Percentiles rank a stretch among this genome's conserved stretches.
Evolutionary conservation across 805 yeast genomes (phyloP).

Genomic region (Candida maris): DNA sequence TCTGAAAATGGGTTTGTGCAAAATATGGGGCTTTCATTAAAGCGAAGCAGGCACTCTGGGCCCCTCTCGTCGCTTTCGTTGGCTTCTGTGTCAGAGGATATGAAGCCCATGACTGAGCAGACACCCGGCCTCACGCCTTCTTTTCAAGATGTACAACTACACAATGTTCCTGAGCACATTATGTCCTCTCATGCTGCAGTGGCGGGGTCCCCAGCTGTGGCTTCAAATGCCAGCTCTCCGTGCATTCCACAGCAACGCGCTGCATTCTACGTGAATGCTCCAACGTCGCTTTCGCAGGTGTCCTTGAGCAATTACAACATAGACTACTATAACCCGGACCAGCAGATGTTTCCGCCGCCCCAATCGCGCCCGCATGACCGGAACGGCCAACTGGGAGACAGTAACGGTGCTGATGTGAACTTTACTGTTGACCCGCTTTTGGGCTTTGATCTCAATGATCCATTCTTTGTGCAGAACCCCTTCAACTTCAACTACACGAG

Average conservation of each 20-base stretch:
- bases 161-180: conserved; percentile 22
- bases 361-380: conserved; percentile 7
- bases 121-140: conserved; percentile 9
- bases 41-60: neutral
- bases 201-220: neutral
- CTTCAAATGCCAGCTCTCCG: conserved; percentile 1
- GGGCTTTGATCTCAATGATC: conserved; percentile 44
- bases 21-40: neutral
- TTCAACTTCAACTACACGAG: conserved; percentile 38
- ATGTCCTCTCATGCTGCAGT: neutral
- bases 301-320: conserved; percentile 19
- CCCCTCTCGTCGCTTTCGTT: conserved; percentile 4
- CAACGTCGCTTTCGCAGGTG: conserved; percentile 20
- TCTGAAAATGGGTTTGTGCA: conserved; percentile 1
- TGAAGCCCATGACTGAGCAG: conserved; percentile 2
- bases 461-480: conserved; percentile 51
- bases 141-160: conserved; percentile 13
- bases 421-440: conserved; percentile 33
- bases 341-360: conserved; percentile 20
- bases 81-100: conserved; percentile 12
- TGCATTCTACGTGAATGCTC: conserved; percentile 8
- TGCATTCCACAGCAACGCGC: conserved; percentile 1
- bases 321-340: conserved; percentile 22
- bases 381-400: conserved; percentile 3
- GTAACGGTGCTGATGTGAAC: conserved; percentile 8